phyloP scores from a whole-genome alignment of 2,329 filamentous ascomycete genomes.

The Alternaria tenuissima region DNA sequence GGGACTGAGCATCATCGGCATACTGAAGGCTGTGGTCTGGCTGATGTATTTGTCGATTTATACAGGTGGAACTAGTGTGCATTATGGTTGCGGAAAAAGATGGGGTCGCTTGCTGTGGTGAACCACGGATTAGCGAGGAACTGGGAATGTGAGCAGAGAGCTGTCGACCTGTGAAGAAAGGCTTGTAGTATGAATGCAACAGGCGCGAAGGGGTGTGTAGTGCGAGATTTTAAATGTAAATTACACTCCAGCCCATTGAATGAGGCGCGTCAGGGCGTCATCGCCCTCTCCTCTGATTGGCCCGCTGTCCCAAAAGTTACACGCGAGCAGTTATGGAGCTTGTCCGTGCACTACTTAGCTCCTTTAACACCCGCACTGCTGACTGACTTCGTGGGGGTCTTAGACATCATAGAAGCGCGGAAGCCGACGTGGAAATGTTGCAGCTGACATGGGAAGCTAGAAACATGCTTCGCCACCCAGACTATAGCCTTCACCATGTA shows the following conservation, averaged over 20 bases:
- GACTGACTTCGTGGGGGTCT: slow-evolving; percentile 21
- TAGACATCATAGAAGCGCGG: slow-evolving; percentile 2
- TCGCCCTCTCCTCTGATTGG: slow-evolving; percentile 22
- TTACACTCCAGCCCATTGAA: slow-evolving; percentile 19
- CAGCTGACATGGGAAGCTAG: background rate
- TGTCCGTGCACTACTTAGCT: slow-evolving; percentile 20
- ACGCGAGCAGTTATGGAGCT: slow-evolving; percentile 25
- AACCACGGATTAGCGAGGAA: slow-evolving; percentile 19
- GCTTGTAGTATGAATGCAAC: slow-evolving; percentile 8
- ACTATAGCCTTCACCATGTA: background rate
- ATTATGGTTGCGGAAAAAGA: slow-evolving; percentile 17
- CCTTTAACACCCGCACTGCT: slow-evolving; percentile 9
- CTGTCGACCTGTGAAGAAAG: background rate
- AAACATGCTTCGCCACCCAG: background rate
- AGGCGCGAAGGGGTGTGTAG: slow-evolving; percentile 6
- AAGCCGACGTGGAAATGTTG: background rate
- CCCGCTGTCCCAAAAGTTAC: slow-evolving; percentile 19
- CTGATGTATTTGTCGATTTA: slow-evolving; percentile 19
- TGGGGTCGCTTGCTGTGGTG: slow-evolving; percentile 23
- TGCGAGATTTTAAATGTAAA: slow-evolving; percentile 22
- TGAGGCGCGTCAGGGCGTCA: slow-evolving; percentile 24
- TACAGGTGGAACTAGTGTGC: slow-evolving; percentile 17
- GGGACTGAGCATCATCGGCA: slow-evolving; percentile 18
- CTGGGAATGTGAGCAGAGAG: slow-evolving; percentile 7
- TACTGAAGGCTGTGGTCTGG: slow-evolving; percentile 9